Percentiles rank a stretch among this genome's conserved stretches.
phyloP scores from a whole-genome alignment of 345 rosid genomes.

The Bruguiera gymnorhiza region DNA sequence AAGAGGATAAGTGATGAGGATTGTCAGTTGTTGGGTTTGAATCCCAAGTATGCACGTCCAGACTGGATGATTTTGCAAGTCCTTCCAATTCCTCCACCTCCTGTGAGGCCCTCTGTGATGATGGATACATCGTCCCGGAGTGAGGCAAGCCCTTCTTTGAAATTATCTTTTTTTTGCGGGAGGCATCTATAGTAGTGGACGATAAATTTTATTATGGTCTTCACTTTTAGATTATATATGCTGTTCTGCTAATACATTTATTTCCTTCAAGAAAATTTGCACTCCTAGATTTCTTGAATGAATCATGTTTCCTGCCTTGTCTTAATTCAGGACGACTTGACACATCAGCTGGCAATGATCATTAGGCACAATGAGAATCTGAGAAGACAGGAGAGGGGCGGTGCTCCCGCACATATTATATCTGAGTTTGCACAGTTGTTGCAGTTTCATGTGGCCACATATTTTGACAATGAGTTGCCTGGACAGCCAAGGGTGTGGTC shows the following conservation, averaged over 20 bases:
- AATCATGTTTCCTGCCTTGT: slow-evolving; percentile 18
- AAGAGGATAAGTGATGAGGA: slow-evolving; percentile 96
- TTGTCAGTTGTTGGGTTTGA: slow-evolving; percentile 76
- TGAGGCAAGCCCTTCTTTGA: slow-evolving; percentile 47
- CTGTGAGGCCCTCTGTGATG: slow-evolving; percentile 99
- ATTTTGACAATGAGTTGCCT: slow-evolving; percentile 95
- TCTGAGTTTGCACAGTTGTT: slow-evolving; percentile 92
- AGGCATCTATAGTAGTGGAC: background rate
- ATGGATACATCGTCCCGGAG: slow-evolving; percentile 90
- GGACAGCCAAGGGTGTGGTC: slow-evolving; percentile 91
- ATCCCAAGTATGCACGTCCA: slow-evolving; percentile 97
- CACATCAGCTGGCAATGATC: slow-evolving; percentile 91
- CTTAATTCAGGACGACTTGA: slow-evolving; percentile 76
- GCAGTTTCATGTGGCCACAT: slow-evolving; percentile 93
- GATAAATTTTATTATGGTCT: background rate
- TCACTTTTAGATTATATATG: too few relatives aligned
- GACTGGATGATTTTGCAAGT: slow-evolving; percentile 99
- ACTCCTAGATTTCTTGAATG: background rate
- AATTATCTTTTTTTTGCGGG: background rate
- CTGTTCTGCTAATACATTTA: background rate
- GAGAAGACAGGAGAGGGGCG: slow-evolving; percentile 87
- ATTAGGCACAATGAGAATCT: slow-evolving; percentile 89
- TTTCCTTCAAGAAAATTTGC: background rate
- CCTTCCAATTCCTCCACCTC: slow-evolving; percentile 98
- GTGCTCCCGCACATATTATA: slow-evolving; percentile 95